Evolutionary conservation across 192 early-diverging fungal genomes (phyloP), one percentile per base, ranked within the genome.

Genomic region (Backusella psychrophila): DNA sequence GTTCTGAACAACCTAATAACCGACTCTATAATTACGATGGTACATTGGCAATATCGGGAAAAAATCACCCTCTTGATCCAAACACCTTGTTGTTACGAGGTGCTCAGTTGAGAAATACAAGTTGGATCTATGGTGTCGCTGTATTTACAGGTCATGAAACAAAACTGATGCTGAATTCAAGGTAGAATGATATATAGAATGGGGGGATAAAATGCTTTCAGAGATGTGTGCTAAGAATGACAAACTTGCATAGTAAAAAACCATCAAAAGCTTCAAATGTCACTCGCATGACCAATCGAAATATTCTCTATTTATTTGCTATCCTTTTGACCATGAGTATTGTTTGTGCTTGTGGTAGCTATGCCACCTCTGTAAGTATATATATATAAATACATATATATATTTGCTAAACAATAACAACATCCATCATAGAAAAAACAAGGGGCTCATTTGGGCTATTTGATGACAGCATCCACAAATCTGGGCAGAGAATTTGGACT

Each of bases 81-180:
- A 91, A 89, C 38, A 94, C 96, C 80, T 85, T 99, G 23, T 89
- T 95, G 17, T 84, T 98, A 36, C 87, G 97, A 70, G 97, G 97
- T 26, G 95, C 94, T 1, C 93, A 94, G 83, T 82, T 97, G 69
- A 90, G 96, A 77, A 98, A 98, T 87, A 98, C 97, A 5, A 87
- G 92, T 59, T 98, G 96, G 96, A 89, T 94, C 38, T 98, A 96
- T 71, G 95, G 90, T 56, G 85, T 94, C 39, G 94, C 92, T 8
- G 87, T 98, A 1, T 97, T 96, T 71, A 97, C 97, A 0, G 97
- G 97, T 39, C 95, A 97, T 75, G 97, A 98, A 75, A 93, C 96
- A 29, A 98, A 98, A 85, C 88, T 98, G 72, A 96, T 98, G 95
- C 90, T 93, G 42, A 98, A 98, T 53, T 83, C 82, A n/a, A 82